Evolutionary conservation across 768 basidiomycete genomes (phyloP).

Genomic region (Infundibulicybe gibba): DNA sequence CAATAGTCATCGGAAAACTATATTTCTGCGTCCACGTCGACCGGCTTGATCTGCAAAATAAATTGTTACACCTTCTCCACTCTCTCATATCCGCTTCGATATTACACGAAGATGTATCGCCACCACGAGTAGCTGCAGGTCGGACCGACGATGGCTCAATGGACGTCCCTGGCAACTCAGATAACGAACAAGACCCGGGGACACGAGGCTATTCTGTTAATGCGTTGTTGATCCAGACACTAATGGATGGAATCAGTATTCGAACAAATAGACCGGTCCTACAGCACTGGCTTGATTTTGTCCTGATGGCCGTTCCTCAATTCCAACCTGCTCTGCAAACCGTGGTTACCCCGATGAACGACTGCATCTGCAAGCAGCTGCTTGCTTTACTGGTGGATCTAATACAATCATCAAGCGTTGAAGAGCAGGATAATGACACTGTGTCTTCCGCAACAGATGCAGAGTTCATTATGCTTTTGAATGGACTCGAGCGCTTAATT

Average conservation of each 20-base stretch:
- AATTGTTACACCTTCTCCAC: slow-evolving; percentile 87
- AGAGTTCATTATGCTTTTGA: slow-evolving; percentile 81
- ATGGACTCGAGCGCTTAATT: slow-evolving; percentile 79
- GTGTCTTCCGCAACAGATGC: slow-evolving; percentile 62
- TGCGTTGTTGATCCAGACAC: slow-evolving; percentile 69
- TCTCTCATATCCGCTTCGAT: slow-evolving; percentile 72
- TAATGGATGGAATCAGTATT: slow-evolving; percentile 76
- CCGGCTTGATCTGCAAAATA: slow-evolving; percentile 86
- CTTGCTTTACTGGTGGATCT: slow-evolving; percentile 53
- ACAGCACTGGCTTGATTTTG: slow-evolving; percentile 97
- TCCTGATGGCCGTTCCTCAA: slow-evolving; percentile 86
- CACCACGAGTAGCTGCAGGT: slow-evolving; percentile 15
- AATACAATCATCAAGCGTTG: slow-evolving; percentile 35
- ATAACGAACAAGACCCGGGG: slow-evolving; percentile 28
- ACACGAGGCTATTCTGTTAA: slow-evolving; percentile 48
- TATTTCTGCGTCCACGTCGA: slow-evolving; percentile 66
- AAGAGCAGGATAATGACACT: slow-evolving; percentile 37
- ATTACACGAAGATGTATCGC: slow-evolving; percentile 25
- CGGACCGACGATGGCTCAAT: slow-evolving; percentile 23
- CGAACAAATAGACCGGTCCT: slow-evolving; percentile 73
- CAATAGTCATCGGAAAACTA: slow-evolving; percentile 69
- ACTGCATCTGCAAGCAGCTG: slow-evolving; percentile 75
- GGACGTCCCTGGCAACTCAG: slow-evolving; percentile 21
- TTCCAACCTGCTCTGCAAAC: slow-evolving; percentile 70
- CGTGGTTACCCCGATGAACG: slow-evolving; percentile 70